Evolutionary conservation across 768 basidiomycete species (phyloP).

Genomic region (Neoboletus magnificus): DNA sequence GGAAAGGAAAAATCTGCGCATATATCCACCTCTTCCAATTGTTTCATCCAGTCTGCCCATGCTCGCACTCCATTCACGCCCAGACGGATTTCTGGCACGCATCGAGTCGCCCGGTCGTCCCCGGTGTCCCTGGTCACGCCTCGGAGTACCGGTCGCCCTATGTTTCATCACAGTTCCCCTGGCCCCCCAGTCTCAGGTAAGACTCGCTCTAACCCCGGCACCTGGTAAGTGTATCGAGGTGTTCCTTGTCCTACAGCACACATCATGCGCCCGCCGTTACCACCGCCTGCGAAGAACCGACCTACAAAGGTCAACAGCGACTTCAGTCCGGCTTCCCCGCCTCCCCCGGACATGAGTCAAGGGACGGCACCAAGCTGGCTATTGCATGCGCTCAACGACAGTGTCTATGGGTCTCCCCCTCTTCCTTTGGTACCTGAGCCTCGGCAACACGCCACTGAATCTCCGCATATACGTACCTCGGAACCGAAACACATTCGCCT

Average conservation of each 20-base stretch:
- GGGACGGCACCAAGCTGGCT: constrained; percentile 5
- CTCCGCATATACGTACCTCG: constrained; percentile 6
- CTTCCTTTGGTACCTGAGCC: background rate
- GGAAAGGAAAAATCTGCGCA: constrained; percentile 7
- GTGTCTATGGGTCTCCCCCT: background rate
- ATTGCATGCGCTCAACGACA: constrained; percentile 1
- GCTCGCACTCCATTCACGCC: background rate
- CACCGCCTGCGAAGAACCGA: background rate
- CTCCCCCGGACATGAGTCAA: background rate
- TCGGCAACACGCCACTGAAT: background rate
- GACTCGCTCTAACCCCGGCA: background rate
- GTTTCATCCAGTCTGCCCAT: too few relatives aligned
- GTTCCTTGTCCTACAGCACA: constrained; percentile 5
- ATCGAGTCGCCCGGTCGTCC: constrained; percentile 1
- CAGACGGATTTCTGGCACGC: background rate
- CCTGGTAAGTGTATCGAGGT: constrained; percentile 7
- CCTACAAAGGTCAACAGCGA: background rate
- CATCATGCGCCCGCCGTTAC: background rate
- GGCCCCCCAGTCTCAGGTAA: constrained; percentile 15
- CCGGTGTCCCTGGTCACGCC: background rate
- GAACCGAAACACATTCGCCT: constrained; percentile 3
- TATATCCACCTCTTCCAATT: constrained; percentile 8
- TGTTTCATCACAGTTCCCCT: constrained; percentile 9
- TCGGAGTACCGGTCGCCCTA: background rate
- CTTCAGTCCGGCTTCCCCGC: background rate